phyloP scores from a whole-genome alignment of 352 stramenopile genomes.

The Phytopythium sindhum region DNA sequence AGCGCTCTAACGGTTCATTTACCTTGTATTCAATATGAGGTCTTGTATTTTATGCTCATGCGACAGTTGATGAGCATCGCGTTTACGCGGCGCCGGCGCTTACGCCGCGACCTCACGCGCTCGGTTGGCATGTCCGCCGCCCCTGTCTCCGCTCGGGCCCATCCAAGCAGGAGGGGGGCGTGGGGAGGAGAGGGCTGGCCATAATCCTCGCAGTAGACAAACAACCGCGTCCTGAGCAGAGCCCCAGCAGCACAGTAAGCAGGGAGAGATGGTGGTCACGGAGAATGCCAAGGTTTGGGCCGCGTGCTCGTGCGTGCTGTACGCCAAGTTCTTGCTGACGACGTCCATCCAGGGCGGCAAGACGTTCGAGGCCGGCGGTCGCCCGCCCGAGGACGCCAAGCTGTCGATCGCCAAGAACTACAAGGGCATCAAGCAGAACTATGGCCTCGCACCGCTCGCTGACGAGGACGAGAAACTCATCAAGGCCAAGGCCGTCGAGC shows the following conservation, averaged over 20 bases:
- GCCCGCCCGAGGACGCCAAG: constrained; percentile 34
- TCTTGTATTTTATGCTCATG: background rate
- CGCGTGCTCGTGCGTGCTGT: constrained; percentile 30
- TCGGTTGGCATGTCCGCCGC: background rate
- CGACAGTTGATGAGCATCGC: background rate
- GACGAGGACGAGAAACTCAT: constrained; percentile 18
- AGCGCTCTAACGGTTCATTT: background rate
- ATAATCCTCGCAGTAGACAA: background rate
- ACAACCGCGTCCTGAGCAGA: background rate
- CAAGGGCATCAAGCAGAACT: constrained; percentile 19
- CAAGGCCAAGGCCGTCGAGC: constrained; percentile 20
- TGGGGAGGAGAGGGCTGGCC: background rate
- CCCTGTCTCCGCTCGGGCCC: background rate
- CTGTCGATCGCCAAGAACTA: constrained; percentile 24
- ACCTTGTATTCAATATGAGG: background rate
- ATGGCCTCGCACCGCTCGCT: constrained; percentile 16
- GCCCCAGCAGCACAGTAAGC: background rate
- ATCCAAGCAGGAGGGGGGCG: background rate
- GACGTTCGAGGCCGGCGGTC: constrained; percentile 29
- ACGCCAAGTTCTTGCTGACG: constrained; percentile 39
- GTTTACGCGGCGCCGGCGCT: constrained; percentile 1
- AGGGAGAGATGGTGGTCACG: constrained; percentile 11
- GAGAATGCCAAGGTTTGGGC: constrained; percentile 31
- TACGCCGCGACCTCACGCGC: constrained; percentile 4
- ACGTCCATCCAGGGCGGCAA: constrained; percentile 35